Evolutionary conservation across 2,329 filamentous ascomycete genomes (phyloP).

Genomic region (Fusarium globosum): DNA sequence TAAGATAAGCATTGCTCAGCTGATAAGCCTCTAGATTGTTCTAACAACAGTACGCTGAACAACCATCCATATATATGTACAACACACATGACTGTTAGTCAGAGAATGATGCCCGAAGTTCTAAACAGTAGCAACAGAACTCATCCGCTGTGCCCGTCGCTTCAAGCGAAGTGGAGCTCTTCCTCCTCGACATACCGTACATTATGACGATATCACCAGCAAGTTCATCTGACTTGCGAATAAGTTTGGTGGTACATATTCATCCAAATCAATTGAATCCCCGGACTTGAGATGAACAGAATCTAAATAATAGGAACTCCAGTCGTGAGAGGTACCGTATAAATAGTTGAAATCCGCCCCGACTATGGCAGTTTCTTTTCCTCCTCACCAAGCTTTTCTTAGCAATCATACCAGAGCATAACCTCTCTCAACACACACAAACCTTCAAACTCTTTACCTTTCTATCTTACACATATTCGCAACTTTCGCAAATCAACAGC

Average conservation of each 20-base stretch:
- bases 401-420: not conserved
- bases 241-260: not conserved
- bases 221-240: not conserved
- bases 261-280: too few species aligned
- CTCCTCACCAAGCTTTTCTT: not conserved
- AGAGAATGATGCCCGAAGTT: accelerated
- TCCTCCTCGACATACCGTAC: accelerated
- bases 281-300: not conserved
- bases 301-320: accelerated
- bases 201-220: not conserved
- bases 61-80: accelerated
- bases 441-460: accelerated
- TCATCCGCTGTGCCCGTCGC: accelerated
- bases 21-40: too few species aligned
- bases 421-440: not conserved
- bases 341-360: not conserved
- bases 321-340: accelerated
- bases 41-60: not conserved
- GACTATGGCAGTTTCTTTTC: not conserved
- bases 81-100: not conserved
- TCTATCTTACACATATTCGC: accelerated
- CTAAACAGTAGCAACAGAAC: accelerated
- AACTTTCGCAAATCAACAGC: accelerated
- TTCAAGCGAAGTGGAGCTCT: accelerated
- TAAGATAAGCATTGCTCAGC: not conserved